Conservation (phyloP, 371 early-diverging fungal genomes). For the Mortierella sp. region DNA sequence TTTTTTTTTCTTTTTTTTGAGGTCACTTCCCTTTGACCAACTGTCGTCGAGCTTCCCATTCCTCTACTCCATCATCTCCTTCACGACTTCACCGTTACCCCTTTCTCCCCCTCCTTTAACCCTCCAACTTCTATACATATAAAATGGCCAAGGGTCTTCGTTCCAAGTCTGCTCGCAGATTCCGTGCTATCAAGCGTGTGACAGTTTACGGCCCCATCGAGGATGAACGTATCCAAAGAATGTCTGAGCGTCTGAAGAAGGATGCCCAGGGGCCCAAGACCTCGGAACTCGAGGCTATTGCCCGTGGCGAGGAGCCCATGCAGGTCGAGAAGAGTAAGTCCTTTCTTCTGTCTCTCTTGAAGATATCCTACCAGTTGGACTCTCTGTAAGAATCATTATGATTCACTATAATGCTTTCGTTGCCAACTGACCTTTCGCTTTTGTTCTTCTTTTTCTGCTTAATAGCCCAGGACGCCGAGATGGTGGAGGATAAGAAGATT, state of each 20-base stretch:
- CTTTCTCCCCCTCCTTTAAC: not conserved
- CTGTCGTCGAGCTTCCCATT: not conserved
- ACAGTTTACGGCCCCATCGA: constrained; percentile 63
- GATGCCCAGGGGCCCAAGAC: constrained; percentile 55
- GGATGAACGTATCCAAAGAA: constrained; percentile 58
- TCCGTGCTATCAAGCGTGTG: constrained; percentile 63
- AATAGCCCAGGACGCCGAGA: constrained; percentile 43
- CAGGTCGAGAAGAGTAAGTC: constrained; percentile 54
- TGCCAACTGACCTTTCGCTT: not conserved
- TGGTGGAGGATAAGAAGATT: constrained; percentile 53
- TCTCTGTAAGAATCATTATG: not conserved
- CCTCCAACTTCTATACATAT: constrained; percentile 6
- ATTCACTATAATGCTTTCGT: not conserved
- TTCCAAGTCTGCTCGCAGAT: constrained; percentile 62
- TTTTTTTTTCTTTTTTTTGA: constrained; percentile 12
- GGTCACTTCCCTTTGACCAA: not conserved
- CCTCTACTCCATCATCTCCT: constrained; percentile 10
- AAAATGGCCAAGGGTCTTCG: constrained; percentile 65
- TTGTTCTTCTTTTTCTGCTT: not conserved
- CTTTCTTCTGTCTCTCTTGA: too few species aligned
- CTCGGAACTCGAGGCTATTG: constrained; percentile 53
- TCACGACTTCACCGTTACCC: not conserved
- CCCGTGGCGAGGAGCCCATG: constrained; percentile 52
- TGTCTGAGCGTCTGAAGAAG: constrained; percentile 59
- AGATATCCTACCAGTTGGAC: too few species aligned